These are phyloP conservation scores for Epichloe baconii DNA, from an alignment of 2,329 filamentous ascomycete species.

Conservation along the genomic window DNA sequence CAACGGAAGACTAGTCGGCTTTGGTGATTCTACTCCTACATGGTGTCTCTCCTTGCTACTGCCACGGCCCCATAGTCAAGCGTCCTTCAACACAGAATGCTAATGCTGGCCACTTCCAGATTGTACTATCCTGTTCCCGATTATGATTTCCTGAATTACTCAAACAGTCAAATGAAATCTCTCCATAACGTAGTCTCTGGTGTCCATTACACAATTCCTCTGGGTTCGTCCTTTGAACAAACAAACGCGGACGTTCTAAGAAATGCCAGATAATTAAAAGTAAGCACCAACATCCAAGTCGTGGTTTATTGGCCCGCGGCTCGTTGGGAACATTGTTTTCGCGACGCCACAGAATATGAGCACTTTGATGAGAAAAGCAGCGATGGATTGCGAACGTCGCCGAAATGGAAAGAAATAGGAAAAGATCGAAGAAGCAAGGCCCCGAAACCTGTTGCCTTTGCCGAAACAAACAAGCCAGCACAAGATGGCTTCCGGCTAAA, in stretches of 20 bases:
- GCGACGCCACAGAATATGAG: not conserved
- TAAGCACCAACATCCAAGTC: not conserved
- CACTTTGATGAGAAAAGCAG: not conserved
- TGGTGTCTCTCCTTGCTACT: not conserved
- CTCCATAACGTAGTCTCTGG: not conserved
- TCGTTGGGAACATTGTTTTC: no score
- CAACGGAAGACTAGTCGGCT: not conserved
- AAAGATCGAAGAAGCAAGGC: not conserved
- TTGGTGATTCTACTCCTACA: not conserved
- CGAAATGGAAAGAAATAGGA: not conserved
- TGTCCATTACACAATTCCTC: not conserved
- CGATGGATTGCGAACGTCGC: not conserved
- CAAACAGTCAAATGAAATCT: not conserved
- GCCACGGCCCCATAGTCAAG: not conserved
- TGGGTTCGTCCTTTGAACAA: not conserved
- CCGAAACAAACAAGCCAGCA: not conserved
- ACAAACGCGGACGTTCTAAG: not conserved
- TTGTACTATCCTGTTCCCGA: slow-evolving; percentile 3
- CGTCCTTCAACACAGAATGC: not conserved
- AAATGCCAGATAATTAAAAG: not conserved
- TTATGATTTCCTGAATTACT: slow-evolving; percentile 6
- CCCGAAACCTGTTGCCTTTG: not conserved
- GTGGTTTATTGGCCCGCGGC: not conserved
- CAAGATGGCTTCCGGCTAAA: not conserved
- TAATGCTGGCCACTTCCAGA: not conserved